Percentiles rank a stretch among this genome's conserved stretches.
Conservation (phyloP, 495 filamentous ascomycete genomes). For the Umbilicaria muhlenbergii region DNA sequence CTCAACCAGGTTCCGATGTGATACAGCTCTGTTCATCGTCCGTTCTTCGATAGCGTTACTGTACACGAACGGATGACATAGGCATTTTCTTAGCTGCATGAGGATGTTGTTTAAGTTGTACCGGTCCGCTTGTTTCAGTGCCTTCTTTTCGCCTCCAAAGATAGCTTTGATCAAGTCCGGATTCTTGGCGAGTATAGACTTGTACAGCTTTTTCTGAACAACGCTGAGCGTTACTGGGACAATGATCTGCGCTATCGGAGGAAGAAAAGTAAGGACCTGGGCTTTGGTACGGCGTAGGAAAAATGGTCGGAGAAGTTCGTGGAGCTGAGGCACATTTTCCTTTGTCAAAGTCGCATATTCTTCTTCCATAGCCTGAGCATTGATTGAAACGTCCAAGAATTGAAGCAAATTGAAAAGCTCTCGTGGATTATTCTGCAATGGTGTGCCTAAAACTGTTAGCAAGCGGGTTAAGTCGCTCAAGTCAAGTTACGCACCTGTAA, state of each 20-base stretch:
- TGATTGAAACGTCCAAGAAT: slow-evolving; percentile 59
- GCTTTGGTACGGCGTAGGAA: slow-evolving; percentile 76
- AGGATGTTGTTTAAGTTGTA: slow-evolving; percentile 82
- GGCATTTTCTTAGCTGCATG: slow-evolving; percentile 86
- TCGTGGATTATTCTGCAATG: slow-evolving; percentile 85
- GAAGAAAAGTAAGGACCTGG: slow-evolving; percentile 76
- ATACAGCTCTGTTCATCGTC: slow-evolving; percentile 28
- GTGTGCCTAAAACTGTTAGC: too few species aligned
- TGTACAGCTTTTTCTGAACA: slow-evolving; percentile 87
- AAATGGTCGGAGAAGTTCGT: slow-evolving; percentile 73
- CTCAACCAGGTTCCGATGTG: slow-evolving; percentile 70
- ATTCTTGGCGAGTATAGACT: slow-evolving; percentile 81
- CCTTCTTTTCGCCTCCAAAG: slow-evolving; percentile 36
- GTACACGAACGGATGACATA: slow-evolving; percentile 94
- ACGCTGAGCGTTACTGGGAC: slow-evolving; percentile 84
- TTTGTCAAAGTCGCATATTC: slow-evolving; percentile 59
- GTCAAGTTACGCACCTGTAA: too few species aligned
- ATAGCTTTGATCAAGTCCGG: slow-evolving; percentile 78
- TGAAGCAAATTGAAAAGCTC: slow-evolving; percentile 93
- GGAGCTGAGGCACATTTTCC: slow-evolving; percentile 66
- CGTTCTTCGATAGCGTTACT: slow-evolving; percentile 77
- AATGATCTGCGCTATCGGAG: slow-evolving; percentile 87
- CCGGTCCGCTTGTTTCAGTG: slow-evolving; percentile 47
- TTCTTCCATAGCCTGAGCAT: slow-evolving; percentile 57
- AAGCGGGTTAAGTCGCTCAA: too few species aligned